Evolutionary conservation across 2,329 filamentous ascomycete genomes (phyloP).

Genomic region (Epichloe glyceriae): DNA sequence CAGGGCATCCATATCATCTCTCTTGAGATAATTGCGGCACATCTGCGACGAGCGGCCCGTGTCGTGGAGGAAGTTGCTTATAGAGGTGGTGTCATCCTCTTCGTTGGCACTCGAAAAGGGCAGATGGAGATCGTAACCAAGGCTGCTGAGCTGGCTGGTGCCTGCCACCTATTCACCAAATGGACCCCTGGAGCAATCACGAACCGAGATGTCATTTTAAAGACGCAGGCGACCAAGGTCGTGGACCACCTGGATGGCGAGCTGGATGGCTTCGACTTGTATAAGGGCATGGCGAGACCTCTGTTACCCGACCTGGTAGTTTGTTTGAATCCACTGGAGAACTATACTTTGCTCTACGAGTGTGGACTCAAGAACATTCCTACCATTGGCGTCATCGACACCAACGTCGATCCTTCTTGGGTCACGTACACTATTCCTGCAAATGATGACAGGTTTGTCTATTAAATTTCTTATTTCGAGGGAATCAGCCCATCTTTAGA

Average conservation of each 20-base stretch:
- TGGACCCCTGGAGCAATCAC: constrained; percentile 91
- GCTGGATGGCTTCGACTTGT: constrained; percentile 49
- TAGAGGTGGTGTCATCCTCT: constrained; percentile 73
- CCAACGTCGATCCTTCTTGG: constrained; percentile 81
- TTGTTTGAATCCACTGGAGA: constrained; percentile 85
- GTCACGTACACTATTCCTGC: constrained; percentile 94
- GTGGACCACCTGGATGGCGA: constrained; percentile 60
- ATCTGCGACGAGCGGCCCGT: constrained; percentile 85
- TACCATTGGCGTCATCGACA: constrained; percentile 90
- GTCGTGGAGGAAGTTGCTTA: constrained; percentile 80
- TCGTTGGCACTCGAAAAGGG: constrained; percentile 74
- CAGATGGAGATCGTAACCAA: constrained; percentile 71
- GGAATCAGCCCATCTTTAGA: background rate
- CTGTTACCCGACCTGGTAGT: constrained; percentile 83
- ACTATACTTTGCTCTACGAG: constrained; percentile 81
- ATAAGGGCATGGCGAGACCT: constrained; percentile 48
- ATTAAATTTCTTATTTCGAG: background rate
- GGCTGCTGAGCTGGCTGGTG: constrained; percentile 64
- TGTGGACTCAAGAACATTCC: constrained; percentile 80
- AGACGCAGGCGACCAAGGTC: constrained; percentile 54
- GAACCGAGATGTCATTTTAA: constrained; percentile 83
- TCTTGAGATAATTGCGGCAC: constrained; percentile 75
- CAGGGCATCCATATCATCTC: constrained; percentile 87
- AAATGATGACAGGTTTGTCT: constrained; percentile 76
- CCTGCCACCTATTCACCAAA: constrained; percentile 80